A percentile compares a stretch with the other conserved stretches of the same genome.
Evolutionary conservation across 176 grass and related monocot genomes (phyloP).

Genomic region (Luzula sylvatica): DNA sequence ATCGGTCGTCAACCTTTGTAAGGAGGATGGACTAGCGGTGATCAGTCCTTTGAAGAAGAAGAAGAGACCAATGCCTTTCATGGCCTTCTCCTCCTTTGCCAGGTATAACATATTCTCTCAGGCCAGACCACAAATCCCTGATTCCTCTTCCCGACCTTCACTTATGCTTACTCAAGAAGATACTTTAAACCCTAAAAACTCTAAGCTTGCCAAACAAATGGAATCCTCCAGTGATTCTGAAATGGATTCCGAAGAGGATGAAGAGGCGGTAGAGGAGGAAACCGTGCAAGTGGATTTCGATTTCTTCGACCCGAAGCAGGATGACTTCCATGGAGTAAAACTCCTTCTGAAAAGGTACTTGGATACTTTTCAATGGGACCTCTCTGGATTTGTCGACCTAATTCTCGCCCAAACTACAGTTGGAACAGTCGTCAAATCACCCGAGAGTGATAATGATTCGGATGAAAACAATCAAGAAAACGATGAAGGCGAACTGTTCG

Average conservation of each 20-base stretch:
- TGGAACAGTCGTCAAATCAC: constrained; percentile 80
- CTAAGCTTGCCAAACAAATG: background rate
- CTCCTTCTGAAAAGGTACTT: constrained; percentile 69
- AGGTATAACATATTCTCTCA: constrained; percentile 40
- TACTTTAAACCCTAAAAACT: background rate
- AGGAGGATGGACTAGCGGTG: background rate
- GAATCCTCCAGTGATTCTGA: background rate
- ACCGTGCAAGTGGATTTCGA: constrained; percentile 82
- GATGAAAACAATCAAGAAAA: constrained; percentile 2
- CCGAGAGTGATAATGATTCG: constrained; percentile 16
- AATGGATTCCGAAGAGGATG: background rate
- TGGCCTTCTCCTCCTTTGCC: constrained; percentile 58
- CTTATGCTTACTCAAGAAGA: background rate
- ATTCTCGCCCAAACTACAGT: constrained; percentile 72
- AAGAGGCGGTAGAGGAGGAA: constrained; percentile 20
- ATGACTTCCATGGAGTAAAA: constrained; percentile 66
- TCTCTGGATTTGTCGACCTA: constrained; percentile 78
- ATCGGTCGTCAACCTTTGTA: background rate
- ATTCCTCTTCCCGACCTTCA: background rate
- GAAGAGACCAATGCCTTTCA: constrained; percentile 25
- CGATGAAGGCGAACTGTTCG: constrained; percentile 53
- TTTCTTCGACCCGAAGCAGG: constrained; percentile 83
- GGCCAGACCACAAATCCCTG: background rate
- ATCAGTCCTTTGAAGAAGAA: background rate
- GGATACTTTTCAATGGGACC: constrained; percentile 66